Conservation (phyloP, 2,329 filamentous ascomycete species). For the Exophiala bonariae region DNA sequence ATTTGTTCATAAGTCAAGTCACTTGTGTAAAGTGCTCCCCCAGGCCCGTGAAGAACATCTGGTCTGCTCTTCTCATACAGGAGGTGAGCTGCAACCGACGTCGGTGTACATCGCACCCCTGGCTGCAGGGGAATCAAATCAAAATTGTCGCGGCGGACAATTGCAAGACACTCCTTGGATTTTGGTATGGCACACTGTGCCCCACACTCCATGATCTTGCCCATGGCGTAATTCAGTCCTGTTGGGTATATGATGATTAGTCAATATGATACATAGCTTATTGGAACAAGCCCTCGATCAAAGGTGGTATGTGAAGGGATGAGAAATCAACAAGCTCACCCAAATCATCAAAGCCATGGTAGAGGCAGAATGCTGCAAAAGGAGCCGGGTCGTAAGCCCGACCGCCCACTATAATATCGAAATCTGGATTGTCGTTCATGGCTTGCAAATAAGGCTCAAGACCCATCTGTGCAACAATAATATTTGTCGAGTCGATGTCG, state of each 20-base stretch:
- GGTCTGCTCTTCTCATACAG: conserved; percentile 57
- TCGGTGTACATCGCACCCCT: conserved; percentile 44
- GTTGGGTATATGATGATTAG: not conserved
- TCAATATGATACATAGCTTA: not conserved
- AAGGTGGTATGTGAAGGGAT: too few species aligned
- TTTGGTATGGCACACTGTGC: conserved; percentile 51
- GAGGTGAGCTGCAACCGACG: conserved; percentile 53
- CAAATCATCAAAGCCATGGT: conserved; percentile 32
- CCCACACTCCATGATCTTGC: conserved; percentile 58
- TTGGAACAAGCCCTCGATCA: too few species aligned
- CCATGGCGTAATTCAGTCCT: conserved; percentile 52
- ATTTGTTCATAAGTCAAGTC: conserved; percentile 46
- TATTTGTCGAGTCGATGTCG: conserved; percentile 40
- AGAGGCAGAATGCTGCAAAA: conserved; percentile 41
- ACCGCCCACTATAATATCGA: conserved; percentile 50
- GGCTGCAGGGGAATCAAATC: conserved; percentile 46
- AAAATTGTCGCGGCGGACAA: conserved; percentile 47
- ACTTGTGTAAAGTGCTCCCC: conserved; percentile 44
- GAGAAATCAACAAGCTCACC: too few species aligned
- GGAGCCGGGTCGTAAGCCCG: conserved; percentile 44
- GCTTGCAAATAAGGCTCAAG: conserved; percentile 46
- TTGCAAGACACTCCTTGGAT: conserved; percentile 42
- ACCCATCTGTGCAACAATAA: conserved; percentile 48
- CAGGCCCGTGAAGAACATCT: conserved; percentile 51
- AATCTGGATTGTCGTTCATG: conserved; percentile 45